phyloP scores from a whole-genome alignment of 2,329 filamentous ascomycete species.

The Penicillium occitanis region DNA sequence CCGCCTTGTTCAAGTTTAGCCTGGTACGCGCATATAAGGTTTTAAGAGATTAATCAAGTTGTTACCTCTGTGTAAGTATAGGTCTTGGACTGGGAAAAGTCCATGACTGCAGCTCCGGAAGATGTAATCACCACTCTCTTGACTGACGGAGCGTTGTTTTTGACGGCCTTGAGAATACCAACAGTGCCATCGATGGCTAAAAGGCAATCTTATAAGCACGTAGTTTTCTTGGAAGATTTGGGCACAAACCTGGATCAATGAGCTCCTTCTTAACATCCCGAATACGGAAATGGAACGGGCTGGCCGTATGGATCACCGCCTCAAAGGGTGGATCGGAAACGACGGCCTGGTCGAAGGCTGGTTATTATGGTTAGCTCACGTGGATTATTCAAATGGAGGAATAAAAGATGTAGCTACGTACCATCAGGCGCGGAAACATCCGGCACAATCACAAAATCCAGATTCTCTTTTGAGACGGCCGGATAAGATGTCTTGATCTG shows the following conservation, averaged over 20 bases:
- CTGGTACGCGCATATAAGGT: constrained; percentile 28
- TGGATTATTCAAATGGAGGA: not conserved
- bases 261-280: constrained; percentile 25
- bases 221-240: not conserved
- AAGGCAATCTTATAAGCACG: not conserved
- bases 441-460: constrained; percentile 63
- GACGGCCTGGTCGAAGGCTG: constrained; percentile 64
- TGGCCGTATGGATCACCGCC: constrained; percentile 69
- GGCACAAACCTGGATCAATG: constrained; percentile 23
- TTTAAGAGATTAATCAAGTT: constrained; percentile 43
- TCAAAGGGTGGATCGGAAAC: constrained; percentile 63
- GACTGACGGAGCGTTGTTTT: constrained; percentile 60
- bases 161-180: constrained; percentile 58
- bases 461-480: constrained; percentile 49
- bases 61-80: constrained; percentile 17
- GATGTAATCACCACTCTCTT: constrained; percentile 68
- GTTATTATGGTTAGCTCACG: constrained; percentile 34
- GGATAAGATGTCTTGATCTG: constrained; percentile 55
- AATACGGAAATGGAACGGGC: constrained; percentile 69
- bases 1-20: constrained; percentile 24
- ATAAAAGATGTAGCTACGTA: constrained; percentile 11
- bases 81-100: constrained; percentile 15
- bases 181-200: constrained; percentile 60
- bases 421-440: constrained; percentile 58
- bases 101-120: constrained; percentile 59